Evolutionary conservation across 1,139 yeast genomes (phyloP).

Genomic region (Insectozyma bohioensis): DNA sequence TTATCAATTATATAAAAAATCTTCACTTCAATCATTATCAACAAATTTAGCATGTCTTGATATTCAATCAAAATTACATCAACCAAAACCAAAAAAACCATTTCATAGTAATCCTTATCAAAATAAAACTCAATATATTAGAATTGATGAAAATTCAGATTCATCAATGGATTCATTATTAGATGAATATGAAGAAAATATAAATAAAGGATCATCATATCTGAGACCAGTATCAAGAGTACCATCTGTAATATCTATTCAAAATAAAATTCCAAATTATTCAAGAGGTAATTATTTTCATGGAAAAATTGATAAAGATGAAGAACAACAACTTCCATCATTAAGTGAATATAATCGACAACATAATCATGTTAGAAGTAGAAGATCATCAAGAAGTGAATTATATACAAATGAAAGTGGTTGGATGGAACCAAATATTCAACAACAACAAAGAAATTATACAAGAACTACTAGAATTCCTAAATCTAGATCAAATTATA

Average conservation of each 20-base stretch:
- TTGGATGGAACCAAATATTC: slow-evolving; percentile 44
- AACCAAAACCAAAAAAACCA: slow-evolving; percentile 21
- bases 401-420: slow-evolving; percentile 40
- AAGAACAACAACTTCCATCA: slow-evolving; percentile 1
- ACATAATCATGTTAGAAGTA: slow-evolving; percentile 18
- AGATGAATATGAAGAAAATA: slow-evolving; percentile 51
- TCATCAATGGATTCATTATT: slow-evolving; percentile 52
- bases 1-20: slow-evolving; percentile 18
- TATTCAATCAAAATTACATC: slow-evolving; percentile 15
- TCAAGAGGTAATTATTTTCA: slow-evolving; percentile 10
- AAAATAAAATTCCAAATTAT: slow-evolving; percentile 13
- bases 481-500: slow-evolving; percentile 30
- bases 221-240: slow-evolving; percentile 30
- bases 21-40: slow-evolving; percentile 25
- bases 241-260: slow-evolving; percentile 27
- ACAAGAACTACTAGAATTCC: slow-evolving; percentile 12
- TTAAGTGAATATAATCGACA: neutral
- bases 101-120: slow-evolving; percentile 7
- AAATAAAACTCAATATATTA: slow-evolving; percentile 3
- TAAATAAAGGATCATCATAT: slow-evolving; percentile 19
- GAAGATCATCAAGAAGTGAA: slow-evolving; percentile 44
- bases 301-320: slow-evolving; percentile 9
- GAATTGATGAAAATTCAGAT: slow-evolving; percentile 25
- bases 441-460: neutral
- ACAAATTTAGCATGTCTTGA: slow-evolving; percentile 36